phyloP scores from a whole-genome alignment of 108 stramenopile genomes.

The Nitzschia palea region DNA sequence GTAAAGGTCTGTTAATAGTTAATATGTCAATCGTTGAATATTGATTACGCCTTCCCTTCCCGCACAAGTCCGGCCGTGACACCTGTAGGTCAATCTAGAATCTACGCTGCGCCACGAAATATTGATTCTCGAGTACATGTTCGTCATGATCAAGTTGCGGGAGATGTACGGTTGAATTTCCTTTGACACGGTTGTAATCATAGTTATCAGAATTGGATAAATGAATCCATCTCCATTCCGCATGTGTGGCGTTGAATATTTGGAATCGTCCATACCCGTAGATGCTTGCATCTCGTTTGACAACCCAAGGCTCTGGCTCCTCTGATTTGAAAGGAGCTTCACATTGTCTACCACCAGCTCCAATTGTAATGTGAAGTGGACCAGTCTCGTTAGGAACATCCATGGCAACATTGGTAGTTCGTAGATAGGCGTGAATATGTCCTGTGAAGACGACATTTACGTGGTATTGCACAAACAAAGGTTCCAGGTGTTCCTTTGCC shows the following conservation, averaged over 20 bases:
- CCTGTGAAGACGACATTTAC: conserved; percentile 90
- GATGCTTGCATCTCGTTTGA: conserved; percentile 74
- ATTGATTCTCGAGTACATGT: conserved; percentile 35
- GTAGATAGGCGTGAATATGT: conserved; percentile 92
- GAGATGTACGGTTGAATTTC: conserved; percentile 26
- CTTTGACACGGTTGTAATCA: conserved; percentile 34
- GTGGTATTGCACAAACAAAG: conserved; percentile 68
- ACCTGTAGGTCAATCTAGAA: not conserved
- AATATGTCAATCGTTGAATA: too few species aligned
- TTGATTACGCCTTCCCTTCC: not conserved
- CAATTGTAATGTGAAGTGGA: conserved; percentile 87
- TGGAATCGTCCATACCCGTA: conserved; percentile 86
- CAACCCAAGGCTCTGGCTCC: conserved; percentile 78
- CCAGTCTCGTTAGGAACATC: conserved; percentile 40
- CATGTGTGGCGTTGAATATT: conserved; percentile 70
- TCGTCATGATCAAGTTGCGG: conserved; percentile 31
- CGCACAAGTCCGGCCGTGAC: not conserved
- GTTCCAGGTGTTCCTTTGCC: conserved; percentile 76
- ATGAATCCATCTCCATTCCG: conserved; percentile 72
- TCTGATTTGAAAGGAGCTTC: conserved; percentile 66
- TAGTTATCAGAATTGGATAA: conserved; percentile 33
- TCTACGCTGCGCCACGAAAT: conserved; percentile 7
- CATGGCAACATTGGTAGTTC: conserved; percentile 63
- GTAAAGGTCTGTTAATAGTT: not conserved
- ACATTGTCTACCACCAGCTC: conserved; percentile 91